phyloP scores from a whole-genome alignment of 2,329 filamentous ascomycete species.

The Myriosclerotinia curreyana region DNA sequence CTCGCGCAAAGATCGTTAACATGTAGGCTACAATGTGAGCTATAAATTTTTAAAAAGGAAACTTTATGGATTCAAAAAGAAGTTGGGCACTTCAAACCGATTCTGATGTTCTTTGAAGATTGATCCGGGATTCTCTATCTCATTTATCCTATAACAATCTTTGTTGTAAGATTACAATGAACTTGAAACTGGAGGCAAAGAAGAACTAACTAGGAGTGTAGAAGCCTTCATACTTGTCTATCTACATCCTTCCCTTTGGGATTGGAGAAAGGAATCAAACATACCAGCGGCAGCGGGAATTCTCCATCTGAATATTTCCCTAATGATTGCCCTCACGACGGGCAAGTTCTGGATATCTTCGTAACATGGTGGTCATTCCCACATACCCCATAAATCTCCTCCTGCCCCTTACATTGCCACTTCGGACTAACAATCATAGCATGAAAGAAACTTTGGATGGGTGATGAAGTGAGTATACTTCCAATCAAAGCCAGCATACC shows the following conservation, averaged over 20 bases:
- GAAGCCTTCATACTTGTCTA: background rate
- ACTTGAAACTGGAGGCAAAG: no score
- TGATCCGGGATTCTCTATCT: no score
- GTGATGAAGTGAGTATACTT: constrained; percentile 35
- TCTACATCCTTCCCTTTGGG: background rate
- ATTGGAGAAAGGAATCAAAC: constrained; percentile 38
- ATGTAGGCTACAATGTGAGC: no score
- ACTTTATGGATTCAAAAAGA: no score
- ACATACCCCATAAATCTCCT: constrained; percentile 49
- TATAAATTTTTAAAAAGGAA: no score
- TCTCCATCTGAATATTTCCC: constrained; percentile 40
- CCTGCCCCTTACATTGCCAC: constrained; percentile 37
- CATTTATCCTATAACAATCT: no score
- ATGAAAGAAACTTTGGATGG: constrained; percentile 34
- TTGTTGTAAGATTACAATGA: no score
- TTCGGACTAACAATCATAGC: constrained; percentile 29
- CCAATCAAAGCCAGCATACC: constrained; percentile 20
- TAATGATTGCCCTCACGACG: constrained; percentile 47
- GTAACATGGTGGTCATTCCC: constrained; percentile 48
- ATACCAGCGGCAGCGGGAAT: constrained; percentile 30
- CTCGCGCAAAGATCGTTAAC: no score
- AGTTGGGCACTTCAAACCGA: no score
- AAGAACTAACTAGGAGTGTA: background rate
- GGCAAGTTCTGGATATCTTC: constrained; percentile 46
- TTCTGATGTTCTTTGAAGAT: no score